Base-by-base conservation (phyloP, 2,329 filamentous ascomycete species). In the Thyridium curvatum region DNA sequence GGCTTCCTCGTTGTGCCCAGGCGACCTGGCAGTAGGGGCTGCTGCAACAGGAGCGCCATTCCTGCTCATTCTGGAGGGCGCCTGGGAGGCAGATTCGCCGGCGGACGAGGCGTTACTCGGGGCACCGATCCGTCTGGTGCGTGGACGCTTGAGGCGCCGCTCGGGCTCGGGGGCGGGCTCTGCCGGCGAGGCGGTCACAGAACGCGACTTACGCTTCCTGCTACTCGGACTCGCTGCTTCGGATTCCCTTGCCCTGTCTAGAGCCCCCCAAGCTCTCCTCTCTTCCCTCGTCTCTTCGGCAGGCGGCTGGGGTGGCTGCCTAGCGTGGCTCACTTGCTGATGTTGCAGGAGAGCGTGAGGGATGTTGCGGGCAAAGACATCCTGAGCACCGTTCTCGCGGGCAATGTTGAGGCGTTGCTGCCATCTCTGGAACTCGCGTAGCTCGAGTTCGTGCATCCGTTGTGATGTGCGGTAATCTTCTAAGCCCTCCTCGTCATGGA, bases 81-180 rank as follows among this genome's bases (percentile, higher is more conserved):
- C 12, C 17, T 18, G 16, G 18, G 26, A 12, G 21, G 21, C 21
- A 26, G 39, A 15, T 49, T 43, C 16, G 49, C 34, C 29, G 50
- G 34, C 21, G 40, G 60, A 64, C 2, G 72, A 70, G 12, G 62
- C 60, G 41, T 77, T 72, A 32, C 62, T 61, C 18, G 68, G 62
- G 29, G 68, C 63, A 8, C 66, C 71, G 37, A 83, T 68, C 36
- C 86, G 74, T 49, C 86, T 77, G 15, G 87, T 93, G 43, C 90
- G 79, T 21, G 90, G 90, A 13, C 90, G 83, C 64, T 96, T 96
- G 34, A 94, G 67, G 59, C 86, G 90, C 37, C 90, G 79, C 58
- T 93, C 82, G 1, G 84, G 84, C 50, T 91, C 77, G 37, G 79
- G 77, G 21, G 72, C 68, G 4, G 77, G 70, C 48, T 88, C 85